Percentiles rank a stretch among this genome's conserved stretches.
Evolutionary conservation across 352 stramenopile genomes (phyloP).

Genomic region (Aphanomyces astaci): DNA sequence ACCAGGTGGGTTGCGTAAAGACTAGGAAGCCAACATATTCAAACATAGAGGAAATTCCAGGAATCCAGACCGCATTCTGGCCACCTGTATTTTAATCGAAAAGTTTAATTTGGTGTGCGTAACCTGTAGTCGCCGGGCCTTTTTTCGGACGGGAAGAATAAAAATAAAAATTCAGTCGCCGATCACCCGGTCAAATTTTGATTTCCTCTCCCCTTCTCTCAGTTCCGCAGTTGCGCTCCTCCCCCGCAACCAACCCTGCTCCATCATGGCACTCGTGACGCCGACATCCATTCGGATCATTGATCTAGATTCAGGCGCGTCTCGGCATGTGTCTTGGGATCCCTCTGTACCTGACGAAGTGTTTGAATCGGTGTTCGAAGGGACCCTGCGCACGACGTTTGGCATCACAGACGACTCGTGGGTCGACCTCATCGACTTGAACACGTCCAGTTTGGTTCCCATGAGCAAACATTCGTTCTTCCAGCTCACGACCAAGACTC

Average conservation of each 20-base stretch:
- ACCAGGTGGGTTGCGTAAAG: neutral
- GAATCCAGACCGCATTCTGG: neutral
- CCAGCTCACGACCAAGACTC: neutral
- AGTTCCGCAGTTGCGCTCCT: conserved; percentile 8
- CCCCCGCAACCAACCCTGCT: too few species aligned
- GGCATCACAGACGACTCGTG: conserved; percentile 77
- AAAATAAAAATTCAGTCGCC: conserved; percentile 1
- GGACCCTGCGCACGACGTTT: conserved; percentile 63
- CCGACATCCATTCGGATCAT: conserved; percentile 44
- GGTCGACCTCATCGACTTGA: conserved; percentile 78
- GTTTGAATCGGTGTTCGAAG: conserved; percentile 72
- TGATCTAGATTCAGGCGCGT: conserved; percentile 75
- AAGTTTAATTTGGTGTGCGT: too few species aligned
- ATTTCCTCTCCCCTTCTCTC: neutral
- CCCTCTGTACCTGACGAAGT: conserved; percentile 69
- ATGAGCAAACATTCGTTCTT: conserved; percentile 54
- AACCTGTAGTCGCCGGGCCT: neutral
- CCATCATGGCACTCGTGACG: neutral
- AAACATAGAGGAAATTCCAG: too few species aligned
- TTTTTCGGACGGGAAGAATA: neutral
- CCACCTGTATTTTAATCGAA: neutral
- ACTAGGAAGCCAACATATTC: neutral
- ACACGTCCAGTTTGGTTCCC: conserved; percentile 72
- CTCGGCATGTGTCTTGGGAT: conserved; percentile 69
- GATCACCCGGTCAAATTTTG: neutral